Percentiles rank a stretch among this genome's conserved stretches.
Evolutionary conservation across 352 stramenopile species (phyloP).

Genomic region (Phytopythium oedochilum): DNA sequence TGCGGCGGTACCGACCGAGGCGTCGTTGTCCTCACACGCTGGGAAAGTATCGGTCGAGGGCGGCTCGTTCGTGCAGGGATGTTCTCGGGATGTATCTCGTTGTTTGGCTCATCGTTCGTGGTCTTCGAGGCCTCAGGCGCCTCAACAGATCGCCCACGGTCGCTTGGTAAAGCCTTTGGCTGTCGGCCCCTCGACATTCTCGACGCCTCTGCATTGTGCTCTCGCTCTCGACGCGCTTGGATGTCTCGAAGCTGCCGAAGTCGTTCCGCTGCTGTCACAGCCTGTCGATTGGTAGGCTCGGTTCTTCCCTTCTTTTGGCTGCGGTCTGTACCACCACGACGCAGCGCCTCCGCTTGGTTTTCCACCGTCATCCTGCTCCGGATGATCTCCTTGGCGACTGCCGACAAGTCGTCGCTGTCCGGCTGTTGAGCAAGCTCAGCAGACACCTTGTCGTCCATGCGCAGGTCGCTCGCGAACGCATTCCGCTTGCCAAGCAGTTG

Average conservation of each 20-base stretch:
- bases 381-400: slow-evolving; percentile 44
- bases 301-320: slow-evolving; percentile 5
- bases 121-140: background rate
- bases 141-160: background rate
- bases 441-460: background rate
- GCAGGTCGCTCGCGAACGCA: slow-evolving; percentile 23
- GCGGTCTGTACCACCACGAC: slow-evolving; percentile 6
- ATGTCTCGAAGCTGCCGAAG: background rate
- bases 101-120: background rate
- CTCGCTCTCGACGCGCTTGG: slow-evolving; percentile 2
- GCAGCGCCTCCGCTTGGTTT: slow-evolving; percentile 27
- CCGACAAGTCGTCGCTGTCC: slow-evolving; percentile 8
- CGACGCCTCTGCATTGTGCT: background rate
- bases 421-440: background rate
- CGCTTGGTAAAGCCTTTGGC: no score
- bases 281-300: background rate
- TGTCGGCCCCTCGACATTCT: background rate
- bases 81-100: background rate
- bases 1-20: background rate
- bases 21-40: background rate
- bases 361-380: slow-evolving; percentile 40
- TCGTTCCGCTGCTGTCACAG: background rate
- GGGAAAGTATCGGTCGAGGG: background rate
- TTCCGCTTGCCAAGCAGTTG: slow-evolving; percentile 53
- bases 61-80: background rate